These are phyloP conservation scores for Kandelia obovata DNA, from an alignment of 345 rosid genomes.

Conservation along the genomic window DNA sequence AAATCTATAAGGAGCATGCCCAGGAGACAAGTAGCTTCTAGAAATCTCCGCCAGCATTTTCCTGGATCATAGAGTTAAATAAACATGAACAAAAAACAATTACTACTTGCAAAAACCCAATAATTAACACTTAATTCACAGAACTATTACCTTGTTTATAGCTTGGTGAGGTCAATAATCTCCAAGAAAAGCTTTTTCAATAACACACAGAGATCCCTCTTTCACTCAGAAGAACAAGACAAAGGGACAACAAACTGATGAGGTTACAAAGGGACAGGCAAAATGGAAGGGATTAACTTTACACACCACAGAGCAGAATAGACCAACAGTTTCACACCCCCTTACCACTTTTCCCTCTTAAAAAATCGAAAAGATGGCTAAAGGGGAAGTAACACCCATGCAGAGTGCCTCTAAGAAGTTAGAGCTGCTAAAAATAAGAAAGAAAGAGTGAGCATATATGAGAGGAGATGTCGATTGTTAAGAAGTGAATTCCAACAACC, in stretches of 20 bases:
- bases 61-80: slow-evolving; percentile 21
- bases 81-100: not conserved
- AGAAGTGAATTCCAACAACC: slow-evolving; percentile 20
- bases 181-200: slow-evolving; percentile 22
- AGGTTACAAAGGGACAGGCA: slow-evolving; percentile 22
- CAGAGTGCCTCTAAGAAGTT: slow-evolving; percentile 11
- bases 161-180: slow-evolving; percentile 26
- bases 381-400: slow-evolving; percentile 35
- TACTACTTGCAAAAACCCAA: not conserved
- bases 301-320: slow-evolving; percentile 27
- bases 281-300: slow-evolving; percentile 22
- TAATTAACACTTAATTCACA: not conserved
- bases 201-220: not conserved
- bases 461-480: slow-evolving; percentile 25
- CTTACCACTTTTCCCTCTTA: slow-evolving; percentile 55
- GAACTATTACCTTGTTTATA: slow-evolving; percentile 30
- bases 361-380: slow-evolving; percentile 60
- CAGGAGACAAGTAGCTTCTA: slow-evolving; percentile 12
- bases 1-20: slow-evolving; percentile 13
- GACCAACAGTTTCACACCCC: slow-evolving; percentile 22
- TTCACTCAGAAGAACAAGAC: slow-evolving; percentile 12
- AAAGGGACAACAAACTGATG: slow-evolving; percentile 1
- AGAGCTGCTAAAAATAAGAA: slow-evolving; percentile 24
- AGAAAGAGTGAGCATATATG: slow-evolving; percentile 21
- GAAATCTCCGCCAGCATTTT: slow-evolving; percentile 12